Evolutionary conservation across 306 rosid species (phyloP).

Genomic region (Fagus crenata): DNA sequence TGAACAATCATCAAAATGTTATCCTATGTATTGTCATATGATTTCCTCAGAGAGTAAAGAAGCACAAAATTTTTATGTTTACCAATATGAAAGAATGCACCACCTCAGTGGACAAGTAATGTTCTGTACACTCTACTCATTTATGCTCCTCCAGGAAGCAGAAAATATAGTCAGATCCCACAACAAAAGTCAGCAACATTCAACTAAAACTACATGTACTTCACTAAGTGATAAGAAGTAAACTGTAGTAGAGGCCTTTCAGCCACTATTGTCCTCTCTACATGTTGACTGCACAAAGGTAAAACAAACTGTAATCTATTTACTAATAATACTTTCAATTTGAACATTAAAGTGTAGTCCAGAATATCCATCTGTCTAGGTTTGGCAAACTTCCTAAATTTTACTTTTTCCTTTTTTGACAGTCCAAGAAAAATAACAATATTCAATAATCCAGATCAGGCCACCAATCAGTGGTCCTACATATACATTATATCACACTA

Average conservation of each 20-base stretch:
- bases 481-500: not conserved
- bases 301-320: not conserved
- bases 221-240: not conserved
- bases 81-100: not conserved
- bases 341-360: not conserved
- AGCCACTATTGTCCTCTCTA: not conserved
- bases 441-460: too few relatives aligned
- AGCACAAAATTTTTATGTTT: not conserved
- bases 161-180: not conserved
- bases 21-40: not conserved
- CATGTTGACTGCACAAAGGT: not conserved
- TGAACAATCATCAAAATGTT: not conserved
- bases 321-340: not conserved
- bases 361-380: constrained; percentile 6
- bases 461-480: not conserved
- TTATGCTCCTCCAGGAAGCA: not conserved
- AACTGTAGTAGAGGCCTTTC: not conserved
- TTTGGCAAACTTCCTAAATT: not conserved
- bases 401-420: not conserved
- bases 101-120: not conserved
- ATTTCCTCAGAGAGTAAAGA: not conserved
- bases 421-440: not conserved
- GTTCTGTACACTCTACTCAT: not conserved
- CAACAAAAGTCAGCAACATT: not conserved
- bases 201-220: not conserved